Conservation (phyloP, 306 rosid species). For the Dalbergia cochinchinensis region DNA sequence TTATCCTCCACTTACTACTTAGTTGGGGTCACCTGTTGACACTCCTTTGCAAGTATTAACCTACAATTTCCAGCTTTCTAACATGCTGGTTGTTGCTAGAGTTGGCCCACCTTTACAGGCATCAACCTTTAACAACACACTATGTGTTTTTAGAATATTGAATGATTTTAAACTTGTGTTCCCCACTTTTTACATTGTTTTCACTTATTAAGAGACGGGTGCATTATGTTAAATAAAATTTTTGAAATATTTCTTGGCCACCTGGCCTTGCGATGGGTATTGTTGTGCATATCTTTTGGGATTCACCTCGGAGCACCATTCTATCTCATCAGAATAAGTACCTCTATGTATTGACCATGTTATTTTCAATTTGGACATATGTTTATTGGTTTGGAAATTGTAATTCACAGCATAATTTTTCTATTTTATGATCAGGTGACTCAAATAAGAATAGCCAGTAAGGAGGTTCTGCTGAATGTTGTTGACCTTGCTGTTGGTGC, state of each 20-base stretch:
- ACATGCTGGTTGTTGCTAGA: conserved; percentile 14
- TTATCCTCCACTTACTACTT: conserved; percentile 22
- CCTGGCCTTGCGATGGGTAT: conserved; percentile 13
- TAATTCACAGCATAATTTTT: conserved; percentile 36
- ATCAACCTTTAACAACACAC: neutral
- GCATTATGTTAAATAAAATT: conserved; percentile 4
- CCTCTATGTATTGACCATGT: conserved; percentile 18
- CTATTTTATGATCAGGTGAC: conserved; percentile 67
- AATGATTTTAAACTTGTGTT: conserved; percentile 34
- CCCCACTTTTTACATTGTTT: conserved; percentile 1
- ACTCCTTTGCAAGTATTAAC: conserved; percentile 14
- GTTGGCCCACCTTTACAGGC: neutral
- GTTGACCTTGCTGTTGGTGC: conserved; percentile 81
- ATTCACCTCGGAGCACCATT: conserved; percentile 2
- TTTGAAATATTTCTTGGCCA: conserved; percentile 27
- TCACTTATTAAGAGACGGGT: neutral
- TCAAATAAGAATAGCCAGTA: conserved; percentile 76
- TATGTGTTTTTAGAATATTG: neutral
- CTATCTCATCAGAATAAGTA: conserved; percentile 12
- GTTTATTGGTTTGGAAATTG: conserved; percentile 36
- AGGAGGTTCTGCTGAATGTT: conserved; percentile 63
- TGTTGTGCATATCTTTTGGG: conserved; percentile 18
- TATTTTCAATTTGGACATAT: conserved; percentile 2
- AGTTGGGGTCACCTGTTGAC: conserved; percentile 34
- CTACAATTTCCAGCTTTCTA: conserved; percentile 6